Evolutionary conservation across 768 basidiomycete species (phyloP).

Genomic region (Termitomyces sp.): DNA sequence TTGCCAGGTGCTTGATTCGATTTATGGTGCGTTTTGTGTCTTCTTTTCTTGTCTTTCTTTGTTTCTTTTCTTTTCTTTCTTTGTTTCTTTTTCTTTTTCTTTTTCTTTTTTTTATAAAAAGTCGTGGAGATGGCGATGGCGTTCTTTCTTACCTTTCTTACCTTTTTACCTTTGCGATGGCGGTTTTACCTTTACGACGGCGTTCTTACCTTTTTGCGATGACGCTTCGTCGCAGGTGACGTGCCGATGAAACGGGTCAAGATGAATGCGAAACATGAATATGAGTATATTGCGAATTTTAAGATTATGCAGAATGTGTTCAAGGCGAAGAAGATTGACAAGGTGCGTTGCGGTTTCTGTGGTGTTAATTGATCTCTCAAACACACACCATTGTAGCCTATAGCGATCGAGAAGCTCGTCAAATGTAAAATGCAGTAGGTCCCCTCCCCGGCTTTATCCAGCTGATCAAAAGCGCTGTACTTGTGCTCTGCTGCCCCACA

Average conservation of each 20-base stretch:
- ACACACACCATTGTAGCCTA: too few relatives aligned
- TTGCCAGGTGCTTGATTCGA: slow-evolving; percentile 92
- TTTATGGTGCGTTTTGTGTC: slow-evolving; percentile 76
- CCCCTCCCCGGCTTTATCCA: slow-evolving; percentile 22
- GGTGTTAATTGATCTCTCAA: too few relatives aligned
- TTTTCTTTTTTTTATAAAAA: too few relatives aligned
- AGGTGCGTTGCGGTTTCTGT: too few relatives aligned
- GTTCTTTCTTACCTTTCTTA: too few relatives aligned
- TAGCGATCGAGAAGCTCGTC: slow-evolving; percentile 89
- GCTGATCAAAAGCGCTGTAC: too few relatives aligned
- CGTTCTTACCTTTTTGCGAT: too few relatives aligned
- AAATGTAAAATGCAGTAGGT: slow-evolving; percentile 99
- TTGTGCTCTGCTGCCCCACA: slow-evolving; percentile 19
- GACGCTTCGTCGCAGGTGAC: too few relatives aligned
- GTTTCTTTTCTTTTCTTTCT: not conserved
- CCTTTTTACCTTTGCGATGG: too few relatives aligned
- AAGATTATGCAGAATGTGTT: slow-evolving; percentile 93
- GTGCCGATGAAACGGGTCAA: slow-evolving; percentile 90
- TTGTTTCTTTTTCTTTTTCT: too few relatives aligned
- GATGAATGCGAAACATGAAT: slow-evolving; percentile 94
- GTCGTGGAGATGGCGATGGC: too few relatives aligned
- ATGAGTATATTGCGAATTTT: slow-evolving; percentile 93
- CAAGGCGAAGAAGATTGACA: slow-evolving; percentile 91
- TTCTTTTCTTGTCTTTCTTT: not conserved
- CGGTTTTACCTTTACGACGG: too few relatives aligned